Base-by-base conservation (phyloP, 2,329 filamentous ascomycete species). In the Dothideomycetes sp. region DNA sequence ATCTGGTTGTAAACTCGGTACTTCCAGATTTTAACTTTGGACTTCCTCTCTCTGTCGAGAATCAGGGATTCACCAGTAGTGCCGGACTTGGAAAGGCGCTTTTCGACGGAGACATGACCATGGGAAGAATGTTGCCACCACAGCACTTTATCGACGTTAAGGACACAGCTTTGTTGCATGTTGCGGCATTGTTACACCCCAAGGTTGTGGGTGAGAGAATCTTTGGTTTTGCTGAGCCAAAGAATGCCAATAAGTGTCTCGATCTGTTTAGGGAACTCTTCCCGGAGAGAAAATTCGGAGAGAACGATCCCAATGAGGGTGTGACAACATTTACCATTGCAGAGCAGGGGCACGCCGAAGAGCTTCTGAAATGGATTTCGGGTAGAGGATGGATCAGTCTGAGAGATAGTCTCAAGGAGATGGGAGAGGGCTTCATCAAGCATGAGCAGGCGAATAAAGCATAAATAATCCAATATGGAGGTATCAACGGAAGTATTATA, bases 91-190 rank as follows among this genome's bases (percentile, higher is more conserved):
- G 31, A 2, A 13, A 30, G 4, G 28, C 39, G 3, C 31, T 55
- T 3, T 51, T 45, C 41, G 46, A 49, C 18, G 54, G 53, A 15
- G 40, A 43, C 19, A 5, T 34, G 6, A 15, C 22, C 12, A 7
- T 22, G 5, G 27, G 20, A 7, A 9, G 31, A 8, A 30, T 10
- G 15, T 33, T 16, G 8, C 20, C 30, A 8, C 11, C 46, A 49
- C 35, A 50, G 51, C 61, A 66, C 52, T 65, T 55, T 49, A 56
- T 73, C 17, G 59, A 73, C 47, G 64, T 71, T 0, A 56, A 67
- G 9, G 73, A 78, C 37, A 51, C 51, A 3, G 74, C 70, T 0
- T 57, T 66, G 0, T 53, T 79, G 0, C 73, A 78, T 28, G 60
- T 77, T 3, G 67, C 69, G 3, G 74, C 68, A 0, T 56, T 71